A percentile compares a stretch with the other conserved stretches of the same genome.
Conservation (phyloP, 148 eudicot species). For the Cornus controversa region DNA sequence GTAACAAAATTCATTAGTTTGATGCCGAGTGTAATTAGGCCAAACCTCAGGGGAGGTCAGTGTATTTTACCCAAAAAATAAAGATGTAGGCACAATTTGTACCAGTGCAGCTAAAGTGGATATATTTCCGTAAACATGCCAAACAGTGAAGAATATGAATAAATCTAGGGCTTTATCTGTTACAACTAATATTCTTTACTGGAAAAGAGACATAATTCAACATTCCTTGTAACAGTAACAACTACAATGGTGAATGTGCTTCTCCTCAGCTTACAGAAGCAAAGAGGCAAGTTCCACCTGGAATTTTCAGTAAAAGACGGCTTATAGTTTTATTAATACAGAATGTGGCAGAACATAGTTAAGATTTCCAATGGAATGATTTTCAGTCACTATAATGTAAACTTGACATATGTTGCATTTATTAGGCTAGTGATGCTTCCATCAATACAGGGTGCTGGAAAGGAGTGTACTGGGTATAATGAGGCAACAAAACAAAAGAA, state of each 20-base stretch:
- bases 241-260: not conserved
- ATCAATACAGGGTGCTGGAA: not conserved
- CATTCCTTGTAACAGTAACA: not conserved
- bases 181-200: not conserved
- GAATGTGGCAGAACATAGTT: not conserved
- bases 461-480: not conserved
- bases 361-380: not conserved
- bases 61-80: too few species aligned
- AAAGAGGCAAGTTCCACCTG: not conserved
- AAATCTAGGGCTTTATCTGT: not conserved
- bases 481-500: not conserved
- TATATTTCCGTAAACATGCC: not conserved
- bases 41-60: too few species aligned
- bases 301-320: not conserved
- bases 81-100: not conserved
- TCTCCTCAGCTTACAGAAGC: constrained; percentile 6
- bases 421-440: not conserved
- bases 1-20: too few species aligned
- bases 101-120: not conserved
- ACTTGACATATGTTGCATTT: not conserved
- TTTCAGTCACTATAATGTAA: not conserved
- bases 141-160: not conserved
- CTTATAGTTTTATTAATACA: not conserved
- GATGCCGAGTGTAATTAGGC: too few species aligned
- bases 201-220: not conserved